Base-by-base conservation (phyloP, 495 filamentous ascomycete genomes). In the Neurospora pannonica region DNA sequence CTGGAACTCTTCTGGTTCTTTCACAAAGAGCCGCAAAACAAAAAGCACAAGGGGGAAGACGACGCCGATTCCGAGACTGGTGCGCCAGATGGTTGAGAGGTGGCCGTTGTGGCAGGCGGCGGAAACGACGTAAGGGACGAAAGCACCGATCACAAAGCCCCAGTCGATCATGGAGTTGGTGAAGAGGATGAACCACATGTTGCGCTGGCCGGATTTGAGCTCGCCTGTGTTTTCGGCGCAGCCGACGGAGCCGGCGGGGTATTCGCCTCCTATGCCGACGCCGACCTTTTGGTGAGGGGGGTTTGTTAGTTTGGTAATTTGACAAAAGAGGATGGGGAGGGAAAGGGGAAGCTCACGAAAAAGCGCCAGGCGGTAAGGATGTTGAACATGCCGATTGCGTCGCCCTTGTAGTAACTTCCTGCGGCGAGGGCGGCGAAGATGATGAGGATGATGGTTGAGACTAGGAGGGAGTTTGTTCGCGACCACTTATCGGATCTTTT, bases 121-220 rank as follows among this genome's bases (percentile, higher is more conserved):
- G 7, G 92, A 89, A 17, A 96, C 83, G 42, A 96, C 83, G 72
- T 88, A 86, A 0, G 93, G 91, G 3, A 94, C 89, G 69, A 97
- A 87, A 0, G 92, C 89, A 3, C 92, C 90, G 54, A 92, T 82
- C 5, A 96, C 92, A 71, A 93, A 95, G 0, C 91, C 94, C 85
- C 84, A 87, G 80, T 97, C 93, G 74, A 98, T 97, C 84, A 92
- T 90, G 40, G 92, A 88, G 83, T 97, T 97, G 62, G 94, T 98
- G 82, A 97, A 97, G 76, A 97, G 86, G 78, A 97, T 94, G 82
- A 97, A 98, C 93, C 93, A 97, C 28, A 90, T 87, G 78, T 97
- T 95, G 17, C 94, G 85, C 31, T 90, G 90, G n/a, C 94, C 95
- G 10, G 80, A 79, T 80, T 92, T 92, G 74, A 97, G 83, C 79